Conservation (phyloP, 1,284 basidiomycete species). For the Laetiporus sulphureus region DNA sequence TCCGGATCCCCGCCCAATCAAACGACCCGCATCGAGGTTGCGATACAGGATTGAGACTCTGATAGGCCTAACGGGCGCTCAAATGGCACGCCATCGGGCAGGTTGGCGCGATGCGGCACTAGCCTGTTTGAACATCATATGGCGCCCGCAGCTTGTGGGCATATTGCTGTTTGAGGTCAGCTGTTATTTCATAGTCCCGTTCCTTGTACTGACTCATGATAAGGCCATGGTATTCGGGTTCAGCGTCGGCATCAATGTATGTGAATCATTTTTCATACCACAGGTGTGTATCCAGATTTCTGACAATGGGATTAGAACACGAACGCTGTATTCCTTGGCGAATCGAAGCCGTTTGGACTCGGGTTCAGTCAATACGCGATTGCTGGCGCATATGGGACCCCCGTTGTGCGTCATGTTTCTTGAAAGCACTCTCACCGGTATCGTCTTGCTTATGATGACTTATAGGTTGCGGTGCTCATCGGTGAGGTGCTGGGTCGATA, state of each 20-base stretch:
- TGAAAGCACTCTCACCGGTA: not conserved
- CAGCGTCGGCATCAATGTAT: slow-evolving; percentile 65
- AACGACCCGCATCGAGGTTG: slow-evolving; percentile 36
- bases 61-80: slow-evolving; percentile 56
- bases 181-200: not conserved
- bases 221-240: slow-evolving; percentile 62
- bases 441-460: not conserved
- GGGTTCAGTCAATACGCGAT: slow-evolving; percentile 47
- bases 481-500: slow-evolving; percentile 65
- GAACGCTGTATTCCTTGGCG: slow-evolving; percentile 61
- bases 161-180: slow-evolving; percentile 54
- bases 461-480: slow-evolving; percentile 53
- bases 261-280: slow-evolving; percentile 11
- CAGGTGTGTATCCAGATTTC: not conserved
- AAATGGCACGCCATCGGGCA: slow-evolving; percentile 54
- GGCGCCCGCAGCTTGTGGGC: slow-evolving; percentile 56
- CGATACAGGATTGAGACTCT: slow-evolving; percentile 56
- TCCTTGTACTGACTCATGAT: not conserved
- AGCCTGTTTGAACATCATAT: slow-evolving; percentile 48
- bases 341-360: slow-evolving; percentile 51
- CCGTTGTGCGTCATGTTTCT: slow-evolving; percentile 40
- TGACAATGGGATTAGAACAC: slow-evolving; percentile 41
- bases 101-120: slow-evolving; percentile 43
- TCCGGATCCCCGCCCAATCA: slow-evolving; percentile 34
- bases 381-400: slow-evolving; percentile 56